Base-by-base conservation (phyloP, 306 rosid species). In the Quercus berberidifolia region DNA sequence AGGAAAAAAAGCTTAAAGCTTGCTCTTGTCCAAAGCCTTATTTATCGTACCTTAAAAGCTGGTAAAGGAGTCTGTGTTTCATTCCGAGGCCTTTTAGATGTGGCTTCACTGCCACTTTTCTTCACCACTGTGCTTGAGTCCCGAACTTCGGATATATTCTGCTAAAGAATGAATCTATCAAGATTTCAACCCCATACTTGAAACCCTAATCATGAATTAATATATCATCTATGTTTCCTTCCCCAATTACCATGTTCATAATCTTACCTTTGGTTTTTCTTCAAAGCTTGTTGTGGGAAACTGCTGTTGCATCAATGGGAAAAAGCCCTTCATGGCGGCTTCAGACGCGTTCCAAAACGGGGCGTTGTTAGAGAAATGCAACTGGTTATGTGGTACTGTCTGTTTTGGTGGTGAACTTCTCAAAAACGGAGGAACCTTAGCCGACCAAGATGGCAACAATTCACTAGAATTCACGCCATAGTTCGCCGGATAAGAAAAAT, bases 301-400 rank as follows among this genome's bases (percentile, higher is more conserved):
- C 73, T 88, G 88, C 18, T 86, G 89, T 55, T 94, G 98, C 86
- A 89, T 73, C 3, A 93, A 76, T 3, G 98, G 92, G 82, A 86
- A 91, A 63, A 90, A 90, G 81, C 58, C 98, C 77, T 95, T 95
- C 63, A 88, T 83, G 80, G 91, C 74, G 38, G 88, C 69, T 52
- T 91, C 96, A 35, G 99, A 88, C 23, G 97, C 92, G 69, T 93
- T 96, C 98, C 99, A 93, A 78, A 91, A 93, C 20, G 96, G 84
- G 5, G 97, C 90, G 84, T 87, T 87, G 69, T 96, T 96, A 1
- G 97, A 87, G 83, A 96, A 91, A 69, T 91, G 98, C 76, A 96
- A 83, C 67, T 89, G 97, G 64, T 76, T 88, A 58, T 78, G 84
- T 41, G 86, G 64, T 33, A 49, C 54, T 49, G 76, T 31, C 38